Evolutionary conservation across 108 stramenopile genomes (phyloP).

Genomic region (Skeletonema menzelii): DNA sequence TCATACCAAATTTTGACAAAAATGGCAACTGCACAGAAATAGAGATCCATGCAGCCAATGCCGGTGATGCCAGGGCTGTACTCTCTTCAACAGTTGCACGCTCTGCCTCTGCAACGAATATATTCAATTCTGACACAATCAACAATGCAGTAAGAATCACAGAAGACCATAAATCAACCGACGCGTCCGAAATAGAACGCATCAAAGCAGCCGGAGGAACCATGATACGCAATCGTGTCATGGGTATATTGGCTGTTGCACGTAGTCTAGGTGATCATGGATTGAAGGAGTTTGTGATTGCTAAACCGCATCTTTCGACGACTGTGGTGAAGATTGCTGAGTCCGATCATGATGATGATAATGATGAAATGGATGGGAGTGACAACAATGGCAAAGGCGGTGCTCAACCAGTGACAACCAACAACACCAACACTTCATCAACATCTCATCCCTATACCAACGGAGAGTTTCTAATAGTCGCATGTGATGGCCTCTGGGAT

Average conservation of each 20-base stretch:
- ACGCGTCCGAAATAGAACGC: conserved; percentile 72
- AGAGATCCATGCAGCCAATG: conserved; percentile 89
- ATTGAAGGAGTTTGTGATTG: conserved; percentile 89
- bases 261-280: conserved; percentile 89
- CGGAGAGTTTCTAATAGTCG: conserved; percentile 76
- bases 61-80: conserved; percentile 94
- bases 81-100: conserved; percentile 47
- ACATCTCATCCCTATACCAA: conserved; percentile 19
- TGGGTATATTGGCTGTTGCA: conserved; percentile 88
- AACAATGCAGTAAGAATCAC: conserved; percentile 55
- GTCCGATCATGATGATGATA: background rate
- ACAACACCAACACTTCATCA: background rate
- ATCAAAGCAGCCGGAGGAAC: conserved; percentile 85
- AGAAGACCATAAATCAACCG: conserved; percentile 80
- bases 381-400: background rate
- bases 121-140: background rate
- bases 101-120: background rate
- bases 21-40: conserved; percentile 11
- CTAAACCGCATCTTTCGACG: conserved; percentile 56
- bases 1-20: conserved; percentile 47
- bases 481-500: conserved; percentile 94
- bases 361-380: background rate
- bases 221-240: conserved; percentile 73
- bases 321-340: conserved; percentile 34
- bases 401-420: background rate